Evolutionary conservation across 2,329 filamentous ascomycete genomes (phyloP), one percentile per base, ranked within the genome.

Genomic region (Didymella segeticola): DNA sequence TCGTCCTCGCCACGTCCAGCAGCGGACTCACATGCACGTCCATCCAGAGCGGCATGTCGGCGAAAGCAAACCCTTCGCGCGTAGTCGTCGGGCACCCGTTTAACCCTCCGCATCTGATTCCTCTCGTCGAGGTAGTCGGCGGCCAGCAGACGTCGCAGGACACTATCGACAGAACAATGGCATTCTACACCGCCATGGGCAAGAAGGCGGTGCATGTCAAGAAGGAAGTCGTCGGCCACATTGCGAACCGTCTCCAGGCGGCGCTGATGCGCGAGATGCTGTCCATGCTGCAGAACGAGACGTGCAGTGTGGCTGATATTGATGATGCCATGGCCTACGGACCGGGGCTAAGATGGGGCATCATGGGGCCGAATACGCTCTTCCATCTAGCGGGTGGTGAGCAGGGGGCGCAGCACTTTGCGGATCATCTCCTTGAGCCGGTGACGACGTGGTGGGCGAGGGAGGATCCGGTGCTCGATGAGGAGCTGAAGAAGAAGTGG

Each of bases 71-170:
- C 26, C 72, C 75, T 0, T 63, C 60, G 17, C 69, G 76, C 72
- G 43, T 53, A 0, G 14, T 53, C 0, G 50, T 81, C 22, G 78
- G 77, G 4, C 79, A 81, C 57, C 78, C 79, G 0, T 80, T 80
- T 68, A 80, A 81, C 56, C 79, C 79, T 8, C 79, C 78, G 5
- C 79, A 81, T 56, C 65, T 81, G 15, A 77, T 81, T 17, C 78
- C 78, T 1, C 68, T 81, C 12, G 77, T 81, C 17, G 79, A 81
- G 60, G 75, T 81, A 0, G 78, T 80, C 17, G 50, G 50, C 31
- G 50, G 50, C 5, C 7, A 27, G 31, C 43, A 38, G 1, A 74
- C 73, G 50, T 43, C 63, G 5, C 14, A 51, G 1, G 47, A 47
- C 0, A 58, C 63, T 5, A 61, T 74, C 15, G 37, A 58, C 3